Base-by-base conservation (phyloP, 768 basidiomycete species). In the Candolleomyces aberdarensis region DNA sequence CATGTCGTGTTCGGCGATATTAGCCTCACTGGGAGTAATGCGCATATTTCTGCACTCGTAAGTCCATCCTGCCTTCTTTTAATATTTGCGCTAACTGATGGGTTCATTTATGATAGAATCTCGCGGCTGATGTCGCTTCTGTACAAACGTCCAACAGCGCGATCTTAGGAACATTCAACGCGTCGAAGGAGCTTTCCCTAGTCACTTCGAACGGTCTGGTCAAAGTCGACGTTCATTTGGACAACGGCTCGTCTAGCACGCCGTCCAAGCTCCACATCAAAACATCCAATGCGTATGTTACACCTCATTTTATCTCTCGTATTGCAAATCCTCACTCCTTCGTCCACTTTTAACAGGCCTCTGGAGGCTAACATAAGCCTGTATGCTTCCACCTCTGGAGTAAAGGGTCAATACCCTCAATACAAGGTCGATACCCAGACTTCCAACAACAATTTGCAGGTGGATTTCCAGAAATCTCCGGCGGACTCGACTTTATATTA, bases 141-240 rank as follows among this genome's bases (percentile, higher is more conserved):
- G 52, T 78, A 6, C 56, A 63, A 22, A 81, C 80, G 1, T 64
- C 74, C 6, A 85, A 83, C 53, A 77, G 76, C n/a, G 66, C 63
- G 8, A 83, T 88, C 39, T 61, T 62, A 2, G 86, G 86, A 10
- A 65, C 63, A 36, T 85, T 82, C 72, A 75, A 76, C 20, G 66
- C 70, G 9, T 70, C 74, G 0, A 62, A 64, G 0, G 67, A 67
- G 20, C 67, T 78, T 15, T 60, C 47, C 4, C 61, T 79, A n/a
- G n/a, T 63, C 13, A 78, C 79, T n/a, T 63, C 74, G 20, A 84
- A 85, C 62, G 73, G 74, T 1, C 69, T 54, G 2, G 77, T 88
- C 56, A 56, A 71, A 4, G 72, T 74, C 0, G 66, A 69, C 17
- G 77, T 85, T 26, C 73, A 69, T 31, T 62, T 86, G 48, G 60